phyloP scores from a whole-genome alignment of 495 filamentous ascomycete genomes.

The Trichodelitschia bisporula region DNA sequence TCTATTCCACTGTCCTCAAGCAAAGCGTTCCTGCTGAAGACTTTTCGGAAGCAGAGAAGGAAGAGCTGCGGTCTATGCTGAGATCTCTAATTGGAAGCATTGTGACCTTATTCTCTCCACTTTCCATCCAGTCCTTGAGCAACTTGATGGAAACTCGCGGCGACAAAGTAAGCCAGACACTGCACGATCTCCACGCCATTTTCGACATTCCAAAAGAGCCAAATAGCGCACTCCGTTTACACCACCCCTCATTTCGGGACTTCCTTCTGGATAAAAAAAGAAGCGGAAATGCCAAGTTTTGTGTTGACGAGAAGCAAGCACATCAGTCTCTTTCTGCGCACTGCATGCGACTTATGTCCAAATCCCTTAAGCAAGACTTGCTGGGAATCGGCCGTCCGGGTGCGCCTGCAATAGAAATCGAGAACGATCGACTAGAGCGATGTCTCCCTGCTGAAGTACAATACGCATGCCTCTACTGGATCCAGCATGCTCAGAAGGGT shows the following conservation, averaged over 20 bases:
- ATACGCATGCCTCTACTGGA: no score
- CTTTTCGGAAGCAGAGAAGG: no score
- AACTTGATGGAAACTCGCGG: background rate
- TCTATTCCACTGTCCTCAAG: background rate
- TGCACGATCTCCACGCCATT: background rate
- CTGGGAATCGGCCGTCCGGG: background rate
- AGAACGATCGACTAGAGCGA: background rate
- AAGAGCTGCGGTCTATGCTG: no score
- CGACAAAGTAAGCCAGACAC: background rate
- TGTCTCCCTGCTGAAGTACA: background rate
- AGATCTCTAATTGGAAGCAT: no score
- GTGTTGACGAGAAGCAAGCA: no score
- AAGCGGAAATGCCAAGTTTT: background rate
- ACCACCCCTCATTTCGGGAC: slow-evolving; percentile 1
- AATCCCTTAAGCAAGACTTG: background rate
- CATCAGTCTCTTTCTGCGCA: background rate
- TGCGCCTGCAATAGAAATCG: background rate
- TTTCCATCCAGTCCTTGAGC: no score
- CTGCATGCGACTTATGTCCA: background rate
- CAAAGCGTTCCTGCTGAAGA: background rate
- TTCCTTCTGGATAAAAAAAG: background rate
- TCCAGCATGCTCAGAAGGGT: background rate
- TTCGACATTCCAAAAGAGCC: background rate
- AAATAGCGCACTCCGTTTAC: no score
- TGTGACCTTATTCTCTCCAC: no score